phyloP scores from a whole-genome alignment of 805 yeast species.

The Pichia phayaonensis region DNA sequence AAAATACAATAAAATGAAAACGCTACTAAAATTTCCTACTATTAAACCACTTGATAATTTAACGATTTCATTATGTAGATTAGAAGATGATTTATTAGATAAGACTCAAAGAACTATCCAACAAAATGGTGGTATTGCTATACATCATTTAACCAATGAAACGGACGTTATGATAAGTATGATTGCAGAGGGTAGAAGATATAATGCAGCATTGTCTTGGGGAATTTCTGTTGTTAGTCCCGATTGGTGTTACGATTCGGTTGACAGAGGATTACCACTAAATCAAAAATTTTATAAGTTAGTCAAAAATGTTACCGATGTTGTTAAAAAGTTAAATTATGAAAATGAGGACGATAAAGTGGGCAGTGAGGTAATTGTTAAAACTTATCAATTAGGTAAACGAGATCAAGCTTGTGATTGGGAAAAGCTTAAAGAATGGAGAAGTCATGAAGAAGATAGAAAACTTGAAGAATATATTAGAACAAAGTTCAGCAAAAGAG shows the following conservation, averaged over 20 bases:
- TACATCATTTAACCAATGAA: constrained; percentile 40
- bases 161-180: constrained; percentile 42
- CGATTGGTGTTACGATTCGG: constrained; percentile 41
- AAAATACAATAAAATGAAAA: neutral
- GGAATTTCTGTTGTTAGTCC: constrained; percentile 48
- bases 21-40: constrained; percentile 1
- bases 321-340: constrained; percentile 27
- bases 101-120: constrained; percentile 29
- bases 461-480: constrained; percentile 6
- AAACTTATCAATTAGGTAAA: constrained; percentile 11
- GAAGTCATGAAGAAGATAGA: constrained; percentile 3
- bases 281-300: constrained; percentile 34
- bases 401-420: constrained; percentile 15
- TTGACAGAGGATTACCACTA: constrained; percentile 37
- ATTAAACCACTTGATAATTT: constrained; percentile 38
- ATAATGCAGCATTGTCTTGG: constrained; percentile 46
- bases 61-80: constrained; percentile 32
- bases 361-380: constrained; percentile 7
- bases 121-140: constrained; percentile 41
- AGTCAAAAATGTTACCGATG: constrained; percentile 27
- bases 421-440: constrained; percentile 12
- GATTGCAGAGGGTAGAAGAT: constrained; percentile 45
- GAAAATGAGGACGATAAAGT: constrained; percentile 13
- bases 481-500: neutral
- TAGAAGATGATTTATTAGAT: constrained; percentile 13